Evolutionary conservation across 202 grass and related monocot species (phyloP).

Genomic region (Brachypodium distachyon): DNA sequence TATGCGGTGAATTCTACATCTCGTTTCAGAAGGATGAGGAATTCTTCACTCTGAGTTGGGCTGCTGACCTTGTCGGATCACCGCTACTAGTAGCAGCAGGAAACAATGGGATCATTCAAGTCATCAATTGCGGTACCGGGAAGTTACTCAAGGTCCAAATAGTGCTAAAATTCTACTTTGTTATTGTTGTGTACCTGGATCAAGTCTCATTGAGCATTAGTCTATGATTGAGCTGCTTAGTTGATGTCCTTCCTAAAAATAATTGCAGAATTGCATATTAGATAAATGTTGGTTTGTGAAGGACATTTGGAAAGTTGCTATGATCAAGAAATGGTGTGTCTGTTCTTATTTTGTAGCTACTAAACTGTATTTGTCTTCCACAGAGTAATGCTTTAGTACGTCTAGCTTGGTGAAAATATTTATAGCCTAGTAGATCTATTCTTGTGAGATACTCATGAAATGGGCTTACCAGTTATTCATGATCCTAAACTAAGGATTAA

Average conservation of each 20-base stretch:
- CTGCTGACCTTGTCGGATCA: conserved; percentile 66
- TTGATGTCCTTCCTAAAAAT: neutral
- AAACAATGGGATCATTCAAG: conserved; percentile 74
- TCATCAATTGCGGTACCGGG: conserved; percentile 84
- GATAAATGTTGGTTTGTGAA: neutral
- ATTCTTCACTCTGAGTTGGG: conserved; percentile 96
- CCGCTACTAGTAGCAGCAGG: conserved; percentile 83
- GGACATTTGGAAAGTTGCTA: too few relatives aligned
- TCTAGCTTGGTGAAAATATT: neutral
- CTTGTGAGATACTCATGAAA: neutral
- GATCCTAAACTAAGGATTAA: neutral
- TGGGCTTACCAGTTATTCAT: neutral
- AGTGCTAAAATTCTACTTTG: neutral
- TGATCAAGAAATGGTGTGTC: too few relatives aligned
- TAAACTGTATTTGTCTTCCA: neutral
- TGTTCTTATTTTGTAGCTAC: neutral
- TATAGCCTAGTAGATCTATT: neutral
- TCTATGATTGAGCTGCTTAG: conserved; percentile 17
- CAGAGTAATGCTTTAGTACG: neutral
- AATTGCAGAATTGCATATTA: conserved; percentile 2
- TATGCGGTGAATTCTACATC: neutral
- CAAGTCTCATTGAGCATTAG: conserved; percentile 7
- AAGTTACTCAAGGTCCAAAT: conserved; percentile 78
- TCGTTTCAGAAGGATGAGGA: conserved; percentile 77
- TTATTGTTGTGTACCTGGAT: neutral